These are phyloP conservation scores for Friedmanniomyces endolithicus DNA, from an alignment of 495 filamentous ascomycete genomes.

Conservation along the genomic window DNA sequence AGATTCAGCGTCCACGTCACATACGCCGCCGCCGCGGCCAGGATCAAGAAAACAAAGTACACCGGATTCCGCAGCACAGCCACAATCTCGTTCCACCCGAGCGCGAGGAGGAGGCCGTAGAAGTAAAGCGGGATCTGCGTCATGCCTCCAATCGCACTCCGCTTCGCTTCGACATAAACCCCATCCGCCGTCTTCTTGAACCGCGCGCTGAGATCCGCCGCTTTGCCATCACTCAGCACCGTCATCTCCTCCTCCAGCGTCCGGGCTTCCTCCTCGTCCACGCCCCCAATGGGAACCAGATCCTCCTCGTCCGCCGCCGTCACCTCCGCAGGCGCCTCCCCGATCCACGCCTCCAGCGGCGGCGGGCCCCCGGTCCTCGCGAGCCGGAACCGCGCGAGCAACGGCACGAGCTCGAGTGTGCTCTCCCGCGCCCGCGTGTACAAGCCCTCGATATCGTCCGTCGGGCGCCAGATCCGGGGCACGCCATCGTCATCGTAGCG, in stretches of 20 bases:
- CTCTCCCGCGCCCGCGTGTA: slow-evolving; percentile 87
- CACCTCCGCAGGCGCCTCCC: slow-evolving; percentile 59
- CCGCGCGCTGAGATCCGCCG: slow-evolving; percentile 76
- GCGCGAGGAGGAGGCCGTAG: slow-evolving; percentile 71
- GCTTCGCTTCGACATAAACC: slow-evolving; percentile 93
- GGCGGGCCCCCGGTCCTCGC: slow-evolving; percentile 58
- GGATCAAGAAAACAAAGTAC: slow-evolving; percentile 77
- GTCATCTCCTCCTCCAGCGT: slow-evolving; percentile 91
- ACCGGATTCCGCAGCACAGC: slow-evolving; percentile 85
- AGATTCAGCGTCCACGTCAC: slow-evolving; percentile 86
- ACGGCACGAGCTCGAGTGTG: slow-evolving; percentile 76
- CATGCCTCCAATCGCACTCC: slow-evolving; percentile 88
- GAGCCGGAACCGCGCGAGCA: slow-evolving; percentile 73
- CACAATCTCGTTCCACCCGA: slow-evolving; percentile 95
- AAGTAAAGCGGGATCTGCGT: slow-evolving; percentile 92
- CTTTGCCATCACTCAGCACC: slow-evolving; percentile 75
- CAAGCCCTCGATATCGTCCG: slow-evolving; percentile 89
- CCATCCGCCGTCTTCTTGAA: slow-evolving; percentile 98
- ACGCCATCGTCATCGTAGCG: slow-evolving; percentile 93
- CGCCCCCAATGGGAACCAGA: slow-evolving; percentile 68
- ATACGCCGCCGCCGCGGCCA: slow-evolving; percentile 64
- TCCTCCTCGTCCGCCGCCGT: slow-evolving; percentile 83
- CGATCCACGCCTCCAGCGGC: slow-evolving; percentile 69
- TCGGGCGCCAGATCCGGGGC: slow-evolving; percentile 90
- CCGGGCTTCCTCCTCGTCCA: slow-evolving; percentile 88